phyloP scores from a whole-genome alignment of 2,329 filamentous ascomycete genomes.

The Botrytis cinerea region DNA sequence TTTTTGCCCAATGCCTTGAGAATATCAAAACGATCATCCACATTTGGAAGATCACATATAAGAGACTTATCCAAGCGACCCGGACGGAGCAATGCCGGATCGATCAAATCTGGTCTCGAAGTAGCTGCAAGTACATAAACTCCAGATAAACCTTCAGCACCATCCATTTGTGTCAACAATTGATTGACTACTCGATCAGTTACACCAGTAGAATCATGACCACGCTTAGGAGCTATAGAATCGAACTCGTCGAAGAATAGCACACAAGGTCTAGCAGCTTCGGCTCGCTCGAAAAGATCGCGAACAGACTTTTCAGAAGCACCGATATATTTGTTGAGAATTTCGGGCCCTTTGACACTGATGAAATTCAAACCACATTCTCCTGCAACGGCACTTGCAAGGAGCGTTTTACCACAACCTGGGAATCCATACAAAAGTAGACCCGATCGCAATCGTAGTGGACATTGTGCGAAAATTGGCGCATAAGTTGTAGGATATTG shows the following conservation, averaged over 20 bases:
- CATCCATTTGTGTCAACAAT: slow-evolving; percentile 97
- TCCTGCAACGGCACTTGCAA: slow-evolving; percentile 94
- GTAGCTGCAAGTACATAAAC: slow-evolving; percentile 97
- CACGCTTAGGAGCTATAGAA: slow-evolving; percentile 93
- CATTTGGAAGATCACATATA: slow-evolving; percentile 82
- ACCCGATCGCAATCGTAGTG: slow-evolving; percentile 89
- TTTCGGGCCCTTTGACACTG: slow-evolving; percentile 95
- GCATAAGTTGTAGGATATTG: slow-evolving; percentile 98
- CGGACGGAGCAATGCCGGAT: slow-evolving; percentile 87
- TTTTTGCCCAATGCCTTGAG: slow-evolving; percentile 81
- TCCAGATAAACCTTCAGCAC: slow-evolving; percentile 88
- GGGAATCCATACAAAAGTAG: slow-evolving; percentile 92
- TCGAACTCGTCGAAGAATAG: slow-evolving; percentile 99
- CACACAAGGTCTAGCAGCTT: slow-evolving; percentile 88
- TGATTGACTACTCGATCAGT: slow-evolving; percentile 98
- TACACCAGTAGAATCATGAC: slow-evolving; percentile 96
- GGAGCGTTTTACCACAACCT: slow-evolving; percentile 92
- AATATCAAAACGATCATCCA: slow-evolving; percentile 85
- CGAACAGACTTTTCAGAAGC: slow-evolving; percentile 95
- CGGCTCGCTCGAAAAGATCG: slow-evolving; percentile 90
- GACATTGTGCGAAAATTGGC: slow-evolving; percentile 94
- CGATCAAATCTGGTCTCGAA: slow-evolving; percentile 89
- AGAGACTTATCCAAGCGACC: slow-evolving; percentile 92
- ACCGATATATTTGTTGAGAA: slow-evolving; percentile 98
- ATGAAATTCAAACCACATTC: slow-evolving; percentile 99